A percentile compares a stretch with the other conserved stretches of the same genome.
phyloP scores from a whole-genome alignment of 108 stramenopile genomes.

The Poteriospumella lacustris region DNA sequence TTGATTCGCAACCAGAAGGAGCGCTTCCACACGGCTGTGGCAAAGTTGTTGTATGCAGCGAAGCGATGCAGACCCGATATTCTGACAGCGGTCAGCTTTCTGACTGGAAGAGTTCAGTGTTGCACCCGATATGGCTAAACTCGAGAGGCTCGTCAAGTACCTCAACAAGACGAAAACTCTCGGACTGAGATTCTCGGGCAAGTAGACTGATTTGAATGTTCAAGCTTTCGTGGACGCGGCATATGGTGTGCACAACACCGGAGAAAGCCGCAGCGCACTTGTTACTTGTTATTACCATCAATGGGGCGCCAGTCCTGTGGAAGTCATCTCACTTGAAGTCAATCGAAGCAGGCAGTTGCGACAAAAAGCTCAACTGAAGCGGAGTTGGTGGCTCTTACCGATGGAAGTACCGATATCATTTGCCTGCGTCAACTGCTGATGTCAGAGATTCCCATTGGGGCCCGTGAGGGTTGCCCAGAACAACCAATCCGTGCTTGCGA shows the following conservation, averaged over 20 bases:
- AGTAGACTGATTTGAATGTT: not conserved
- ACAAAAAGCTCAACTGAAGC: constrained; percentile 16
- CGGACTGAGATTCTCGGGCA: not conserved
- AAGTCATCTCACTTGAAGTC: not conserved
- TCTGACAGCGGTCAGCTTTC: not conserved
- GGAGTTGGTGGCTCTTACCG: constrained; percentile 3
- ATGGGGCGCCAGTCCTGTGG: not conserved
- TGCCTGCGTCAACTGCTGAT: too few species aligned
- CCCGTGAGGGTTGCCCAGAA: too few species aligned
- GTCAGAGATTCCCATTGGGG: too few species aligned
- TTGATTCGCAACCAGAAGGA: not conserved
- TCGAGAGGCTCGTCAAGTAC: constrained; percentile 4
- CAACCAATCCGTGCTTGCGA: too few species aligned
- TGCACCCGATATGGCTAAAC: not conserved
- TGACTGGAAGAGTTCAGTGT: not conserved
- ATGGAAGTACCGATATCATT: too few species aligned
- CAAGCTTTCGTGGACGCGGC: not conserved
- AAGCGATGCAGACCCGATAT: constrained; percentile 15
- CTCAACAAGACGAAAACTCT: not conserved
- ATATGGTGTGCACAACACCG: not conserved
- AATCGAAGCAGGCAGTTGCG: not conserved
- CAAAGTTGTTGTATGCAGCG: not conserved
- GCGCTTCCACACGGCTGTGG: constrained; percentile 1
- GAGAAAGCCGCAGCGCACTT: not conserved
- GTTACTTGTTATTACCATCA: too few species aligned